Conservation (phyloP, 768 basidiomycete species). For the Tricholoma sp. region DNA sequence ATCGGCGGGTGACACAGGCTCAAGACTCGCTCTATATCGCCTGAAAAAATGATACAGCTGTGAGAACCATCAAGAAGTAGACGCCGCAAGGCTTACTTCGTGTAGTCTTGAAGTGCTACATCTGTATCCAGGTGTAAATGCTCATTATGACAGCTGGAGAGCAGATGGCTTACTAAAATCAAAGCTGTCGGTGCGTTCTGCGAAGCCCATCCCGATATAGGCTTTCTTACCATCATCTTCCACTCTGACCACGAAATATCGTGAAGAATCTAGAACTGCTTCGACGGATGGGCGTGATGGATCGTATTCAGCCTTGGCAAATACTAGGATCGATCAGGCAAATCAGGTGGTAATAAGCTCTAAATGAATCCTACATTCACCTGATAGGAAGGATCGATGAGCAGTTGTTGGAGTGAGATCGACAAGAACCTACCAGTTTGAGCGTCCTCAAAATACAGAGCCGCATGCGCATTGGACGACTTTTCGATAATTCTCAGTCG, state of each 20-base stretch:
- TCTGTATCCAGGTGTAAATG: constrained; percentile 35
- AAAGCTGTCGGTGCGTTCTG: constrained; percentile 83
- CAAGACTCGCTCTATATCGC: constrained; percentile 58
- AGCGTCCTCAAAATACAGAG: constrained; percentile 75
- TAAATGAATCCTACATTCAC: constrained; percentile 53
- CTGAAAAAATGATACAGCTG: constrained; percentile 28
- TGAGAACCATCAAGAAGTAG: constrained; percentile 1
- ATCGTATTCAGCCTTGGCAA: constrained; percentile 84
- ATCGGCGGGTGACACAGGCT: constrained; percentile 40
- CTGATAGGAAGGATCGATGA: constrained; percentile 26
- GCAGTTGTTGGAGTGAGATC: constrained; percentile 2
- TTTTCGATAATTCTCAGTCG: constrained; percentile 82
- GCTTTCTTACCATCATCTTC: constrained; percentile 87
- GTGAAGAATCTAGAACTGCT: constrained; percentile 90
- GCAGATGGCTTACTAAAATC: constrained; percentile 73
- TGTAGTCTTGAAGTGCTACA: constrained; percentile 82
- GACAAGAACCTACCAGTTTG: constrained; percentile 55
- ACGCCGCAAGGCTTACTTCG: constrained; percentile 47
- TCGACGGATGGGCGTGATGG: constrained; percentile 80
- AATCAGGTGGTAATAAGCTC: constrained; percentile 1
- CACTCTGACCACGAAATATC: constrained; percentile 90
- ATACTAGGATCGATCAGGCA: constrained; percentile 49
- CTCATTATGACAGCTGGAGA: constrained; percentile 4
- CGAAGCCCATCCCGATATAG: constrained; percentile 92
- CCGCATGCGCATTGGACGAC: constrained; percentile 58